Base-by-base conservation (phyloP, 2,329 filamentous ascomycete species). In the Hypoxylon sp. region DNA sequence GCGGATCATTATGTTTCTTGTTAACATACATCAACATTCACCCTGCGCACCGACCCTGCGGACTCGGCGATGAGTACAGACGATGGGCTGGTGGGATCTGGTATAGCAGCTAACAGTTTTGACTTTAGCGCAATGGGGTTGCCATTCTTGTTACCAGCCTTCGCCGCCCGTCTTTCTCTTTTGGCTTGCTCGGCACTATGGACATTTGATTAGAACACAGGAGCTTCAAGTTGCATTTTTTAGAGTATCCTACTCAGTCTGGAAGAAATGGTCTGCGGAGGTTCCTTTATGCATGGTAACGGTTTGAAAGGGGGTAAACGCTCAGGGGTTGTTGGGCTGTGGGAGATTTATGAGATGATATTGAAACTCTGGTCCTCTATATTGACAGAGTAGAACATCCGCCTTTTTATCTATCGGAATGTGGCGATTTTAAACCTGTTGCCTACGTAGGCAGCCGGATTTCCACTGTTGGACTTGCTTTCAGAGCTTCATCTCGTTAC, bases 231-330 rank as follows among this genome's bases (percentile, higher is more conserved):
- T 11, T 40, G n/a, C 11, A 7, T 3, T 53, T 25, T 25, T 25
- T 22, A 22, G 17, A 27, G 37, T 51, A 25, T 79, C 90, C 81
- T 82, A 96, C 93, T 95, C 92, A 31, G 94, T 97, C 81, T 98
- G 93, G 78, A 98, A 98, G 84, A 97, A 98, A 77, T 96, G 89
- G 31, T 92, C 90, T 57, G 90, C 87, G 77, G 97, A 89, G 56
- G 88, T 86, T 30, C 92, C 92, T 70, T 89, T 87, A 10, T 73
- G 64, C 79, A 92, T 91, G 84, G 88, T 91, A 69, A 66, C 64
- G 50, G 57, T 37, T 7, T 60, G 42, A 44, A 50, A 40, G 44
- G 35, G 50, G 56, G 55, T 44, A 50, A 50, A 44, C 48, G 17
- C 30, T 56, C 67, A 60, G 31, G 40, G 30, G 56, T 30, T 60